Evolutionary conservation across 2,329 filamentous ascomycete species (phyloP).

Genomic region (Penicillium crustosum): DNA sequence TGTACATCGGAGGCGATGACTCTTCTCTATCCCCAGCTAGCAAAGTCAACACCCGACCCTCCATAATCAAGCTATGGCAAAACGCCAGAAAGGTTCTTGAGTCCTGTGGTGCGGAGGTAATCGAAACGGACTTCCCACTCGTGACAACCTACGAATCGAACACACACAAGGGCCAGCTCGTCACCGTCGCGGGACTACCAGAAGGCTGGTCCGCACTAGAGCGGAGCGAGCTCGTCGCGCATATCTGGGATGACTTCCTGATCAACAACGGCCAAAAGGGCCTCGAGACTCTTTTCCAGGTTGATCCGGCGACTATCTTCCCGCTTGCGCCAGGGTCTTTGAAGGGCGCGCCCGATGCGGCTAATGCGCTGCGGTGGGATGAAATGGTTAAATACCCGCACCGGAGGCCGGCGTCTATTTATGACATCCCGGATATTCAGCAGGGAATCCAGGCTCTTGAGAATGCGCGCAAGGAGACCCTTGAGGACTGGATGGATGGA

Average conservation of each 20-base stretch:
- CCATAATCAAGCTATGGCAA: conserved; percentile 42
- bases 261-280: conserved; percentile 42
- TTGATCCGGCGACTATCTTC: conserved; percentile 44
- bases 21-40: conserved; percentile 37
- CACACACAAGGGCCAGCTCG: conserved; percentile 31
- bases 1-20: conserved; percentile 50
- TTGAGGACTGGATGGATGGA: conserved; percentile 53
- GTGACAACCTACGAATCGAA: conserved; percentile 37
- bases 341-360: conserved; percentile 23
- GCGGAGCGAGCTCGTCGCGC: conserved; percentile 51
- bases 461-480: conserved; percentile 48
- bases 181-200: conserved; percentile 46
- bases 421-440: conserved; percentile 43
- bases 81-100: conserved; percentile 30
- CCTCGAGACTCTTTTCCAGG: conserved; percentile 39
- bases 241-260: conserved; percentile 56
- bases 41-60: conserved; percentile 36
- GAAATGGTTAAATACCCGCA: conserved; percentile 31
- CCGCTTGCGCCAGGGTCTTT: conserved; percentile 33
- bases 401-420: conserved; percentile 37
- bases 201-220: conserved; percentile 51
- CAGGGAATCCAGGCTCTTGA: conserved; percentile 50
- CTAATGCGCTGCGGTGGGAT: conserved; percentile 27
- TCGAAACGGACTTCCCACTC: conserved; percentile 37
- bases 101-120: conserved; percentile 33